Evolutionary conservation across 1,284 basidiomycete genomes (phyloP).

Genomic region (Ceratobasidium sp.): DNA sequence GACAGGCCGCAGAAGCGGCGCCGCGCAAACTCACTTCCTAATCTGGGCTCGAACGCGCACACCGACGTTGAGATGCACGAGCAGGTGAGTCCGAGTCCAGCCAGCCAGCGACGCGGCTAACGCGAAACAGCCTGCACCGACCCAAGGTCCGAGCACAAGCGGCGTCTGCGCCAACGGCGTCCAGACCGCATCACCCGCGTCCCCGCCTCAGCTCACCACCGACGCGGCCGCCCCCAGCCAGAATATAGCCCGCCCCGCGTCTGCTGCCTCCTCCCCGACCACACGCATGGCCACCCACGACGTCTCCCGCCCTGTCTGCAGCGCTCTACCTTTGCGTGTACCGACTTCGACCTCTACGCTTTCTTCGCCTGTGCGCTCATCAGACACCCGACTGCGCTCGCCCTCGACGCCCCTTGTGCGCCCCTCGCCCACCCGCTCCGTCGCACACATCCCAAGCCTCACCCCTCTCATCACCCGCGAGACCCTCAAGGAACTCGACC

Average conservation of each 20-base stretch:
- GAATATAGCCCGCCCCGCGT: constrained; percentile 24
- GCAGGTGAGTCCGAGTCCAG: constrained; percentile 27
- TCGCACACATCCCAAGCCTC: constrained; percentile 61
- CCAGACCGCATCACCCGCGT: constrained; percentile 3
- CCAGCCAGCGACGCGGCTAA: not conserved
- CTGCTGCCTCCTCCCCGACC: not conserved
- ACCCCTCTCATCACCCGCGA: constrained; percentile 84
- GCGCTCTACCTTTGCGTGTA: not conserved
- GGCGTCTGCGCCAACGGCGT: no score
- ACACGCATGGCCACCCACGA: constrained; percentile 23
- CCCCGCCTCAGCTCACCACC: constrained; percentile 29
- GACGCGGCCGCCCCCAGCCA: constrained; percentile 28
- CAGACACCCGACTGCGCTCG: constrained; percentile 29
- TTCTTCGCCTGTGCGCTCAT: not conserved
- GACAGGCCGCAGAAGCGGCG: constrained; percentile 40
- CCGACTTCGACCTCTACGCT: not conserved
- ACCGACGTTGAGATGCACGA: constrained; percentile 23
- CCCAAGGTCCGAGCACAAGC: constrained; percentile 28
- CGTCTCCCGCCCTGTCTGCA: constrained; percentile 17
- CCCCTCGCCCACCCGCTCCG: constrained; percentile 16
- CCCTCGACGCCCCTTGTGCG: constrained; percentile 32
- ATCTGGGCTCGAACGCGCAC: constrained; percentile 20
- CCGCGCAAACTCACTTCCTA: constrained; percentile 33
- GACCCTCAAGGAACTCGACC: constrained; percentile 85
- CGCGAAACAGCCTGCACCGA: constrained; percentile 19